These are phyloP conservation scores for Didymella exigua DNA, from an alignment of 2,329 filamentous ascomycete genomes.

Conservation along the genomic window DNA sequence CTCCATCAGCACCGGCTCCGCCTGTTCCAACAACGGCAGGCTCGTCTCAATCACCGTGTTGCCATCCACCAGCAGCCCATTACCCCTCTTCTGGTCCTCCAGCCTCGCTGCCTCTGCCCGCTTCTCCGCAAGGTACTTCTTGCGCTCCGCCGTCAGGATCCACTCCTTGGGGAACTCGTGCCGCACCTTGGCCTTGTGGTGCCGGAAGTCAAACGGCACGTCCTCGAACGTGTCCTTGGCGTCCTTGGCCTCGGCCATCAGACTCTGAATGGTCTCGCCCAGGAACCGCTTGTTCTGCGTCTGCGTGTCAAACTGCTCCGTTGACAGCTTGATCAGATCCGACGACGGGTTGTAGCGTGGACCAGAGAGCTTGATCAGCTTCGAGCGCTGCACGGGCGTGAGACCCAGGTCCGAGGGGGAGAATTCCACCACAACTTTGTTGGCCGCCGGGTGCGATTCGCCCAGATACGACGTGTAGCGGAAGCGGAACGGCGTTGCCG, in stretches of 20 bases:
- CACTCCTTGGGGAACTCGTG: slow-evolving; percentile 80
- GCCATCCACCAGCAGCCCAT: slow-evolving; percentile 63
- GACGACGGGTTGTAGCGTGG: slow-evolving; percentile 84
- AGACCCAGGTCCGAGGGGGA: slow-evolving; percentile 74
- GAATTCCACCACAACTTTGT: slow-evolving; percentile 95
- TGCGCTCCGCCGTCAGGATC: slow-evolving; percentile 75
- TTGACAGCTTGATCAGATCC: slow-evolving; percentile 84
- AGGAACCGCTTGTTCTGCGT: slow-evolving; percentile 98
- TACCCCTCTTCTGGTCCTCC: slow-evolving; percentile 61
- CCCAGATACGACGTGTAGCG: slow-evolving; percentile 97
- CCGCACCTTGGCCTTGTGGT: slow-evolving; percentile 72
- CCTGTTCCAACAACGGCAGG: slow-evolving; percentile 30
- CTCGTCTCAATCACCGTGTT: slow-evolving; percentile 48
- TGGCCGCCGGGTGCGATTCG: slow-evolving; percentile 86
- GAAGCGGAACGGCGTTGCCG: slow-evolving; percentile 73
- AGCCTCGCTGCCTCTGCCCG: slow-evolving; percentile 59
- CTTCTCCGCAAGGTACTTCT: slow-evolving; percentile 66
- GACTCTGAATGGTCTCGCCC: slow-evolving; percentile 73
- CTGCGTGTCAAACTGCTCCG: slow-evolving; percentile 84
- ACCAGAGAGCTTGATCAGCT: slow-evolving; percentile 87
- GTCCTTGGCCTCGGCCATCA: slow-evolving; percentile 78
- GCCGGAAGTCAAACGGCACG: slow-evolving; percentile 85
- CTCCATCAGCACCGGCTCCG: slow-evolving; percentile 28
- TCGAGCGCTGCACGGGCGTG: slow-evolving; percentile 70
- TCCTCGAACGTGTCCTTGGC: slow-evolving; percentile 82